Base-by-base conservation (phyloP, 169 alveolate genomes). In the Plasmodium malariae region DNA sequence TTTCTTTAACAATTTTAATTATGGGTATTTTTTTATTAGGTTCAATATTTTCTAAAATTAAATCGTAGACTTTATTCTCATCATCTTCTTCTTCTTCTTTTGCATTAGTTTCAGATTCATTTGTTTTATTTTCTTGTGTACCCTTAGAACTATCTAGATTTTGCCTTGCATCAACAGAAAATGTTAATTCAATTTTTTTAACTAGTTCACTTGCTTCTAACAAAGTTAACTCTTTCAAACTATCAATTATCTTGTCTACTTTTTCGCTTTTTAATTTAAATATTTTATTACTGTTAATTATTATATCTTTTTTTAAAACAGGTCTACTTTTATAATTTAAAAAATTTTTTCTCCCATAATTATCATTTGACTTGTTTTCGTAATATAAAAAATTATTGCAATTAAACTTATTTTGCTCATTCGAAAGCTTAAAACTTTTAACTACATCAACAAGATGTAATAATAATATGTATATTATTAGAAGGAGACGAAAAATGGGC, bases 151-250 rank as follows among this genome's bases (percentile, higher is more conserved):
- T 68, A 40, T 92, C 89, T 36, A 92, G 62, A 70, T 68, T 88
- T 69, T 88, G 89, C 62, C 78, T 88, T 14, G 94, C 74, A n/a
- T 93, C 90, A 1, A 94, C 96, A 2, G 95, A 94, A 62, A 94
- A 94, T 14, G 95, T 85, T 60, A 92, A 80, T 89, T 94, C 96
- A 21, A 94, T 94, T 88, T 94, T 87, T 80, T 89, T 94, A 26
- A 94, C 96, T 65, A 94, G 60, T 72, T 94, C 96, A 21, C 96
- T 90, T 14, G 96, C 93, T 89, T 94, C 96, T 92, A 94, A 59
- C 17, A 94, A 87, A 3, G 95, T 92, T 57, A 94, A 80, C 21
- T 65, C 63, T 87, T 94, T 94, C 76, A 94, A 91, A 28, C 89
- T 91, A 19, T 78, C 95, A 26, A 93, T 68, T 24, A 93, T 93